Evolutionary conservation across 208 protist species (phyloP).

Genomic region (Leishmania tropica): DNA sequence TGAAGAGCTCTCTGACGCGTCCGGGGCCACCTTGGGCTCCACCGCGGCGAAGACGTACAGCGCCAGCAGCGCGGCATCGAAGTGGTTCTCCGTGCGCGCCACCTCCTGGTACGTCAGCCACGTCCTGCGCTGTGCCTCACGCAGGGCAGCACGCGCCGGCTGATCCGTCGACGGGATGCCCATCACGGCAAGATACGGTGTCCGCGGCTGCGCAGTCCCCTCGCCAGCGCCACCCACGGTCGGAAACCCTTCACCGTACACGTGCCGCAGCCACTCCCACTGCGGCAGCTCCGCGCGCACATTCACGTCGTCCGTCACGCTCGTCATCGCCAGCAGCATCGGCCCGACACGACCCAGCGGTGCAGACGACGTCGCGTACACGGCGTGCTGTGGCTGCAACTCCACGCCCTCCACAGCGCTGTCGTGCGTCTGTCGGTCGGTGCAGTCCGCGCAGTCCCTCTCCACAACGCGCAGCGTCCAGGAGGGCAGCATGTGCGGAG

Average conservation of each 20-base stretch:
- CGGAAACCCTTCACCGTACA: constrained; percentile 7
- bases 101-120: constrained; percentile 48
- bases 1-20: no score
- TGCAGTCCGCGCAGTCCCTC: not conserved
- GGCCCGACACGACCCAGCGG: constrained; percentile 27
- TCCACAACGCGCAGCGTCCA: constrained; percentile 11
- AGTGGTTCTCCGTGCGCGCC: constrained; percentile 38
- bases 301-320: constrained; percentile 30
- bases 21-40: no score
- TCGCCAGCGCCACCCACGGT: not conserved
- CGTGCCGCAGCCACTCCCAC: constrained; percentile 26
- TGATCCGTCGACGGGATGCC: constrained; percentile 54
- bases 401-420: not conserved
- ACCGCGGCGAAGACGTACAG: constrained; percentile 33
- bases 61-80: constrained; percentile 27
- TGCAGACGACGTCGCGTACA: constrained; percentile 14
- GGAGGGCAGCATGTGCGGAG: constrained; percentile 13
- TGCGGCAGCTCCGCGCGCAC: constrained; percentile 4
- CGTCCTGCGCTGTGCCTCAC: constrained; percentile 42
- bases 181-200: constrained; percentile 35
- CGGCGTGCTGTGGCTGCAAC: not conserved
- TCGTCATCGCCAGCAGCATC: constrained; percentile 35
- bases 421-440: not conserved
- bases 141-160: constrained; percentile 18
- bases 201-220: not conserved